Evolutionary conservation across 768 basidiomycete species (phyloP), one percentile per base, ranked within the genome.

Genomic region (Hydnomerulius pinastri): DNA sequence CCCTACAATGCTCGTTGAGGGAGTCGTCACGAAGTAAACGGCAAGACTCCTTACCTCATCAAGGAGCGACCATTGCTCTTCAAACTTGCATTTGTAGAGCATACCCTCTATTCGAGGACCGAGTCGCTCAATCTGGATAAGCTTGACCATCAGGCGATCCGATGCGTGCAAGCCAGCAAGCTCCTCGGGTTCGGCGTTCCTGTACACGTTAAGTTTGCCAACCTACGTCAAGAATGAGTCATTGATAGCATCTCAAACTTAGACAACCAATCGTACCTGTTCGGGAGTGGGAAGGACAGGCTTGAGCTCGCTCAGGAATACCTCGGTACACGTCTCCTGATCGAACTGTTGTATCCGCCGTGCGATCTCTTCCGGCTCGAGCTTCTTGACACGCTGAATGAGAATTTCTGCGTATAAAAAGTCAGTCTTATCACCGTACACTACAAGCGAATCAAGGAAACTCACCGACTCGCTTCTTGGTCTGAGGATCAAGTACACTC

Each of bases 141-240:
- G 77, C 55, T 95, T 90, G 21, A 99, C 93, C 91, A 99, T 94
- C 40, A 99, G 80, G 27, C 97, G 85, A 71, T 99, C 97, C 15
- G 97, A 89, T 17, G 89, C 86, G 69, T 98, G 95, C n/a, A 99
- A 76, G 25, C 81, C 83, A 35, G 84, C 86, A 11, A 99, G 81
- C 57, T 97, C 94, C 59, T 86, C 89, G 11, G 85, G 79, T 52
- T 85, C 85, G n/a, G 92, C 82, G 59, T 87, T 92, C 47, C 90
- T 85, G 64, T 95, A 92, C 3, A 91, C 80, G 62, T 92, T 94
- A 24, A 96, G 81, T 70, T 94, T 93, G 35, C 92, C 92, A 55
- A 92, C 79, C 87, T 90, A 58, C 17, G 37, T 50, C 4, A 32
- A 33, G n/a, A 42, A 28, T 50, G 15, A 20, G 12, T 50, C 21